phyloP scores from a whole-genome alignment of 306 rosid genomes.

The Ceratonia siliqua region DNA sequence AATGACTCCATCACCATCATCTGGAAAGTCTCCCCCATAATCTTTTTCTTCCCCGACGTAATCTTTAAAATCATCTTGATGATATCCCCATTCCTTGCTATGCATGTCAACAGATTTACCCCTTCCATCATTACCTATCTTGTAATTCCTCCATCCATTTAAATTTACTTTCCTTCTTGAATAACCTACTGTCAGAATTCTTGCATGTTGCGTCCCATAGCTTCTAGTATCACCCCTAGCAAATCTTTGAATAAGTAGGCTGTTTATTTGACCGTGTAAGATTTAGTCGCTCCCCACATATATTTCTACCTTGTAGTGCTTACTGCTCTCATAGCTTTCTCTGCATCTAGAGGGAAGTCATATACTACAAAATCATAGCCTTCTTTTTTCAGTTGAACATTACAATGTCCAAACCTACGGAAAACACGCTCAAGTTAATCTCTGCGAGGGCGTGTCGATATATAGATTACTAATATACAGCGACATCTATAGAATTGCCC shows the following conservation, averaged over 20 bases:
- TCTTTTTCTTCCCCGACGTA: conserved; percentile 36
- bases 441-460: conserved; percentile 40
- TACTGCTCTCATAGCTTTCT: conserved; percentile 62
- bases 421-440: conserved; percentile 59
- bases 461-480: conserved; percentile 62
- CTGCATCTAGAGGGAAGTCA: conserved; percentile 52
- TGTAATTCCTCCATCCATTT: conserved; percentile 39
- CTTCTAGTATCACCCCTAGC: conserved; percentile 42
- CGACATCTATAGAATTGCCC: conserved; percentile 53
- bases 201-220: conserved; percentile 25
- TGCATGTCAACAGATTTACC: conserved; percentile 36
- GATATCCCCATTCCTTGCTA: conserved; percentile 35
- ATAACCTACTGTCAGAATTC: conserved; percentile 36
- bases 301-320: conserved; percentile 51
- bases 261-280: conserved; percentile 67
- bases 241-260: conserved; percentile 42
- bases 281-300: conserved; percentile 55
- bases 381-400: conserved; percentile 53
- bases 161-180: conserved; percentile 35
- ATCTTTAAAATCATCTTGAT: conserved; percentile 31
- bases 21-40: conserved; percentile 30
- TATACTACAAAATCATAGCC: conserved; percentile 67
- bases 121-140: conserved; percentile 37
- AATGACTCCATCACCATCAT: conserved; percentile 37
- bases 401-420: conserved; percentile 56